These are phyloP conservation scores for Brassica juncea DNA, from an alignment of 345 rosid species.

Conservation along the genomic window DNA sequence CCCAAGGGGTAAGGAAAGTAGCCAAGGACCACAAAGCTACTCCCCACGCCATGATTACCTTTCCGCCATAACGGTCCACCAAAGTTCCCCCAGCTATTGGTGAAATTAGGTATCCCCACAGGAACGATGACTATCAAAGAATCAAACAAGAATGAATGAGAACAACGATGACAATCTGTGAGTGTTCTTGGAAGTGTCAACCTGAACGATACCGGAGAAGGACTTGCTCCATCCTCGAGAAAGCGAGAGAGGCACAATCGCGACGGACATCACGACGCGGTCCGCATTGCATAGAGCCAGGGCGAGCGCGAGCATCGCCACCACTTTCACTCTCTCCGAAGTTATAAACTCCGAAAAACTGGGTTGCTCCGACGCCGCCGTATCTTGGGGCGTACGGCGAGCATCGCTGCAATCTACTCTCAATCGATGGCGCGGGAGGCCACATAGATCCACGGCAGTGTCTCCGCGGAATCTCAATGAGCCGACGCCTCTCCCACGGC, in stretches of 20 bases:
- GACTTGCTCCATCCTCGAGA: constrained; percentile 95
- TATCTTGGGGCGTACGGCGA: constrained; percentile 36
- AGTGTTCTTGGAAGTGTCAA: constrained; percentile 17
- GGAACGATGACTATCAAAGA: constrained; percentile 76
- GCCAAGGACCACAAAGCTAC: constrained; percentile 93
- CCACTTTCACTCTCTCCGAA: constrained; percentile 92
- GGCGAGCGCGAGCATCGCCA: constrained; percentile 86
- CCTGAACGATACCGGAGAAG: constrained; percentile 98
- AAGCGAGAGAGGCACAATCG: constrained; percentile 80
- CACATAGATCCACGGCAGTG: constrained; percentile 18
- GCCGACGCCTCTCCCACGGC: neutral
- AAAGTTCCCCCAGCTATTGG: constrained; percentile 91
- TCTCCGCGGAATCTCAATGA: neutral
- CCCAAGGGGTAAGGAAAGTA: constrained; percentile 95
- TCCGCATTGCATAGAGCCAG: constrained; percentile 89
- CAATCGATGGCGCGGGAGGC: constrained; percentile 37
- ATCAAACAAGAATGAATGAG: constrained; percentile 14
- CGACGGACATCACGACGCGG: constrained; percentile 94
- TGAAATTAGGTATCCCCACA: constrained; percentile 93
- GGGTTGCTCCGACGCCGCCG: constrained; percentile 42
- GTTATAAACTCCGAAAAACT: constrained; percentile 77
- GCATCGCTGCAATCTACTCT: constrained; percentile 55
- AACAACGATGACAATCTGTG: neutral
- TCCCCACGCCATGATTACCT: constrained; percentile 91
- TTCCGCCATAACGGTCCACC: constrained; percentile 93